These are phyloP conservation scores for Cryptococcus depauperatus DNA, from an alignment of 1,284 basidiomycete species.

Conservation along the genomic window DNA sequence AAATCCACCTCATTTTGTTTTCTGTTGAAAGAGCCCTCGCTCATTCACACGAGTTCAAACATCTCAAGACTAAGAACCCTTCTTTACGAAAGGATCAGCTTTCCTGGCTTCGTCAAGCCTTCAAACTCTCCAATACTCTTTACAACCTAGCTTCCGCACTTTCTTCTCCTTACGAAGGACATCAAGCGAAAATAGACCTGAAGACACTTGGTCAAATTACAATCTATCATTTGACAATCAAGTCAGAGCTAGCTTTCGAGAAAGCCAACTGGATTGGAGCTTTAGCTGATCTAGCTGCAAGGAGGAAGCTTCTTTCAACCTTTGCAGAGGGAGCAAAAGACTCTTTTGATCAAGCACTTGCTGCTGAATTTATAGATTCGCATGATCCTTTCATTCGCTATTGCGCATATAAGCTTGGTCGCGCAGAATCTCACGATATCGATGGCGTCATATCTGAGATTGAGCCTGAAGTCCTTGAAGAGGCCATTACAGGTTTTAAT, in stretches of 20 bases:
- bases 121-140: constrained; percentile 73
- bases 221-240: constrained; percentile 44
- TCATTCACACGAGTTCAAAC: constrained; percentile 70
- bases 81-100: constrained; percentile 32
- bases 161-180: constrained; percentile 6
- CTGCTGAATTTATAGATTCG: constrained; percentile 73
- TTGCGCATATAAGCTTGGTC: constrained; percentile 74
- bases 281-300: constrained; percentile 67
- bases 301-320: constrained; percentile 59
- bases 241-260: constrained; percentile 47
- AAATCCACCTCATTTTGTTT: constrained; percentile 70
- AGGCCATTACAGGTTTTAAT: constrained; percentile 31
- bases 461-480: constrained; percentile 55
- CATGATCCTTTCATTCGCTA: constrained; percentile 86
- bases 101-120: constrained; percentile 67
- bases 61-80: constrained; percentile 28
- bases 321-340: constrained; percentile 52
- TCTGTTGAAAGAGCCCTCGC: constrained; percentile 90
- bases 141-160: constrained; percentile 65
- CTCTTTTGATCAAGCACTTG: constrained; percentile 84
- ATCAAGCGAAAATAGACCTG: constrained; percentile 15
- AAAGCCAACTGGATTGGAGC: constrained; percentile 68
- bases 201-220: constrained; percentile 41
- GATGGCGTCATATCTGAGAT: constrained; percentile 59
- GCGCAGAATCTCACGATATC: constrained; percentile 67